Percentiles rank a stretch among this genome's conserved stretches.
Evolutionary conservation across 2,329 filamentous ascomycete species (phyloP).

Genomic region (Calonectria multiphialidica): DNA sequence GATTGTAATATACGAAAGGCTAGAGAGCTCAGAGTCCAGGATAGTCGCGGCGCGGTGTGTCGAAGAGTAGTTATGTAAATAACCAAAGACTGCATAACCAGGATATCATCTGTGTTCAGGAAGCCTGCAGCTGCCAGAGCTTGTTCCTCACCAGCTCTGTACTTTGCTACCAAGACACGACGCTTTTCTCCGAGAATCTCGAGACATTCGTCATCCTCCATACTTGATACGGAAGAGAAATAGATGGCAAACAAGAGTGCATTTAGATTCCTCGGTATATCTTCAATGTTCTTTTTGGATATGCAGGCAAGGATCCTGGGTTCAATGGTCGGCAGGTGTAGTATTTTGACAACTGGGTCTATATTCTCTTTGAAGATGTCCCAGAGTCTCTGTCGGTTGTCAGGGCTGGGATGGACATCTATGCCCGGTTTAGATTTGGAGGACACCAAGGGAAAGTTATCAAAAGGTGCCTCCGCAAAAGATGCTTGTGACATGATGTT

Average conservation of each 20-base stretch:
- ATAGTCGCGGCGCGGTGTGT: background rate
- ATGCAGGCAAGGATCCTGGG: background rate
- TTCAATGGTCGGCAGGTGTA: background rate
- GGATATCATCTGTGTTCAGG: background rate
- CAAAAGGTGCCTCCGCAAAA: background rate
- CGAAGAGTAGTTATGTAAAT: background rate
- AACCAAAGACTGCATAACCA: background rate
- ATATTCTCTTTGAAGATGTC: constrained; percentile 11
- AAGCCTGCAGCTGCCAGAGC: background rate
- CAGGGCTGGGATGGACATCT: background rate
- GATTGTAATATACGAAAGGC: background rate
- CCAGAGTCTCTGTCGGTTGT: background rate
- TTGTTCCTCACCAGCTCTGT: background rate
- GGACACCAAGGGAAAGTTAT: background rate
- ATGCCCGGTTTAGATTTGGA: background rate
- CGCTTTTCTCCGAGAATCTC: background rate
- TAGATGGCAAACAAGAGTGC: background rate
- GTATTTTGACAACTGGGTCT: background rate
- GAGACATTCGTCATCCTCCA: background rate
- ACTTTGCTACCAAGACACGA: background rate
- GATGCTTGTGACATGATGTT: background rate
- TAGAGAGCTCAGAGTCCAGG: background rate
- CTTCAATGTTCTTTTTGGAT: background rate
- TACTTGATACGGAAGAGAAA: background rate
- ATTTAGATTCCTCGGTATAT: background rate